Percentiles rank a stretch among this genome's conserved stretches.
Conservation (phyloP, 2,329 filamentous ascomycete genomes). For the Leptosphaerulina australis region DNA sequence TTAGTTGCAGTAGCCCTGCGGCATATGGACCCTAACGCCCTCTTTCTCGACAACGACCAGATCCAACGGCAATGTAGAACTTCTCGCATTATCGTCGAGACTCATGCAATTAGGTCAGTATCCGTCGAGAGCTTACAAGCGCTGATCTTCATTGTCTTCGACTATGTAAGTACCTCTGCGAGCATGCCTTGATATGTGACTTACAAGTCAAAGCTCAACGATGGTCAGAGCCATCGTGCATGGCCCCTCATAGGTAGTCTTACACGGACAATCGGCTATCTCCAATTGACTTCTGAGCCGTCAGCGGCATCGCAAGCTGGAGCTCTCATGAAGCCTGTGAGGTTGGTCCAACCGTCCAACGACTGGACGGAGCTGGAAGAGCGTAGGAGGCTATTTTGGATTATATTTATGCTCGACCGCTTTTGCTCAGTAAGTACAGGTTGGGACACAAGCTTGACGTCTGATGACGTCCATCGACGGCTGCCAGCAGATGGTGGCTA, state of each 20-base stretch:
- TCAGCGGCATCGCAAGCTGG: slow-evolving; percentile 29
- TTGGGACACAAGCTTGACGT: slow-evolving; percentile 44
- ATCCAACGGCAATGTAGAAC: slow-evolving; percentile 32
- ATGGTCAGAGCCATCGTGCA: slow-evolving; percentile 37
- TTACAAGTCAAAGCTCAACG: slow-evolving; percentile 32
- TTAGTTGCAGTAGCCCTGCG: slow-evolving; percentile 38
- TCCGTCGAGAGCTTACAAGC: slow-evolving; percentile 41
- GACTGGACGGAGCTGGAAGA: slow-evolving; percentile 45
- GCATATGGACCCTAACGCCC: slow-evolving; percentile 31
- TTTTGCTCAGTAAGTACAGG: slow-evolving; percentile 43
- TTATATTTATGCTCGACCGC: slow-evolving; percentile 43
- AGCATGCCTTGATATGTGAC: neutral
- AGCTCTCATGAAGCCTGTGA: slow-evolving; percentile 40
- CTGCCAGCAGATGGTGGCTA: slow-evolving; percentile 44
- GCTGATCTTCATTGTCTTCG: slow-evolving; percentile 42
- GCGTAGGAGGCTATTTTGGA: slow-evolving; percentile 40
- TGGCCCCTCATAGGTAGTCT: slow-evolving; percentile 45
- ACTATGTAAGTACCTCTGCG: slow-evolving; percentile 29
- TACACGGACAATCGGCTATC: slow-evolving; percentile 42
- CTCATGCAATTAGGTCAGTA: slow-evolving; percentile 32
- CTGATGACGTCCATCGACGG: slow-evolving; percentile 43
- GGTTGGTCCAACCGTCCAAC: slow-evolving; percentile 30
- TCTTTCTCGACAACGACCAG: slow-evolving; percentile 37
- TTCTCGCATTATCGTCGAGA: slow-evolving; percentile 42
- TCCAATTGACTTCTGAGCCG: slow-evolving; percentile 41